Base-by-base conservation (phyloP, 345 rosid genomes). In the Eucalyptus curtisii region DNA sequence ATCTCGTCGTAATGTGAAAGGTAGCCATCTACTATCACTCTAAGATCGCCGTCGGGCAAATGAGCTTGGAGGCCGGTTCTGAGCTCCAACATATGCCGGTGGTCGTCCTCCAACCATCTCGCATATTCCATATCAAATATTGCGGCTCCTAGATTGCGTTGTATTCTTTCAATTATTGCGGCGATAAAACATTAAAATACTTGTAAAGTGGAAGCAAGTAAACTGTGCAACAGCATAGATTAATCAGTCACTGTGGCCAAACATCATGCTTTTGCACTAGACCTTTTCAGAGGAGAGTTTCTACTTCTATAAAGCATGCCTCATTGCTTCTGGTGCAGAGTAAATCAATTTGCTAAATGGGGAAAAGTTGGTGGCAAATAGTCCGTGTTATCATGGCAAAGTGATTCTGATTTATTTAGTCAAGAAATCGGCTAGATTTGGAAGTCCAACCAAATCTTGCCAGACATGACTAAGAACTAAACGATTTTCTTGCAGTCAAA, bases 51-150 rank as follows among this genome's bases (percentile, higher is more conserved):
- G 85, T 98, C 99, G 0, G 95, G 87, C 86, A 97, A 92, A 87
- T 98, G 98, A 22, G 98, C 95, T 33, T 96, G 95, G 85, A 98
- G 87, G 53, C 94, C 98, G 4, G 95, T 91, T 24, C 99, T 92
- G 12, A 98, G 95, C 90, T 98, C 99, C 6, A 95, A 94, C 95
- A 98, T 98, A 90, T 94, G 97, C 87, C 96, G 90, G 42, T 93
- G 94, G 89, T 98, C 98, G 33, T 98, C 99, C 87, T 98, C 99
- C 87, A 96, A 64, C 99, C 99, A 98, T 91, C 98, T 93, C 24
- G 95, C 95, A 87, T 98, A 98, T 90, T 98, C 99, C 97, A 97
- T 94, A 82, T 98, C 99, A 89, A 97, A 98, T 20, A 96, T 93
- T 87, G 98, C 96, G 91, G 97, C 98, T 85, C 97, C 99, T 98